These are phyloP conservation scores for Syzygium grande DNA, from an alignment of 345 rosid genomes.

Conservation along the genomic window DNA sequence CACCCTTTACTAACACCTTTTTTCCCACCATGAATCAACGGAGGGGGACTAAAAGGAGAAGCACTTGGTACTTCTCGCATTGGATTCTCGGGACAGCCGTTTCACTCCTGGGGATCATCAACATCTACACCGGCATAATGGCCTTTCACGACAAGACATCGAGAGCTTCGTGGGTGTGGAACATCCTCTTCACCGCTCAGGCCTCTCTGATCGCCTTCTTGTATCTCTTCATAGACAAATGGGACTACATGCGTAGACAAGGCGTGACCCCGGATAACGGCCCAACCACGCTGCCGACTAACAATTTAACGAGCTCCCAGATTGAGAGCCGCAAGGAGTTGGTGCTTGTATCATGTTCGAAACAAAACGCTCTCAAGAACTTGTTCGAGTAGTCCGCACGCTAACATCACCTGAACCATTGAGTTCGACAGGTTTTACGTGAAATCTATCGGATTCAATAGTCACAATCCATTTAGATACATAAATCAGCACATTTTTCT, in stretches of 20 bases:
- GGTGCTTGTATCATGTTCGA: constrained; percentile 44
- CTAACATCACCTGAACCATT: neutral
- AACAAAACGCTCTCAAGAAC: constrained; percentile 68
- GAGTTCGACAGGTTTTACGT: neutral
- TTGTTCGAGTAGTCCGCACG: constrained; percentile 32
- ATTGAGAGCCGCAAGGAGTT: constrained; percentile 27
- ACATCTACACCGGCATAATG: constrained; percentile 72
- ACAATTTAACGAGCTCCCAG: constrained; percentile 8
- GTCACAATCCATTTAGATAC: neutral
- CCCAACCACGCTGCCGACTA: constrained; percentile 2
- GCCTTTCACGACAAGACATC: constrained; percentile 57
- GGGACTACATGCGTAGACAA: constrained; percentile 66
- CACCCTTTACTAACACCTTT: neutral
- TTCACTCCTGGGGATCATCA: constrained; percentile 53
- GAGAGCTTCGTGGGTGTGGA: constrained; percentile 46
- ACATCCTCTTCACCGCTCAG: constrained; percentile 64
- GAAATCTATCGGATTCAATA: neutral
- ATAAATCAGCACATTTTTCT: neutral
- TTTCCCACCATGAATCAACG: neutral
- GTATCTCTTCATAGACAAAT: constrained; percentile 81
- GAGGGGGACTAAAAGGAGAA: constrained; percentile 68
- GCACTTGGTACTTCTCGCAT: constrained; percentile 64
- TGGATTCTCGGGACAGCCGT: constrained; percentile 73
- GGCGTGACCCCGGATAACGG: constrained; percentile 16
- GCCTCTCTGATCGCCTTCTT: constrained; percentile 50